phyloP scores from a whole-genome alignment of 2,329 filamentous ascomycete species.

The Dryadomyces quercivorus region DNA sequence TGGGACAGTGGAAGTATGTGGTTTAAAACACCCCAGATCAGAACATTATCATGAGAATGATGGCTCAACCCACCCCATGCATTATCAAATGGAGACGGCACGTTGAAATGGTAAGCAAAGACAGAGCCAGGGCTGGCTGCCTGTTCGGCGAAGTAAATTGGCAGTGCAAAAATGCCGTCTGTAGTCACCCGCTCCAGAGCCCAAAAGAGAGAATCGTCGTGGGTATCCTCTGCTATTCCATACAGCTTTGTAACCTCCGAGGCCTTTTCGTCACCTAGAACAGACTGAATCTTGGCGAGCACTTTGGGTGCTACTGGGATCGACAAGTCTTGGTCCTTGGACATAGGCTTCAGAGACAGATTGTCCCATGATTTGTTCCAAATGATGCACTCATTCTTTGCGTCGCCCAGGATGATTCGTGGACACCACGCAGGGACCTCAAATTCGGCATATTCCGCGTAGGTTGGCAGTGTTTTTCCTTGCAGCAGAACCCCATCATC shows the following conservation, averaged over 20 bases:
- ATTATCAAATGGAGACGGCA: slow-evolving; percentile 13
- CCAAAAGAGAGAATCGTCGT: slow-evolving; percentile 7
- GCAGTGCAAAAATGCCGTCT: slow-evolving; percentile 9
- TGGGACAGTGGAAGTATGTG: slow-evolving; percentile 7
- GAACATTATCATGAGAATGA: slow-evolving; percentile 13
- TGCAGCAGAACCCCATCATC: slow-evolving; percentile 9
- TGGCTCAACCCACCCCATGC: slow-evolving; percentile 13
- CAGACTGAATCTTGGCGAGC: slow-evolving; percentile 2
- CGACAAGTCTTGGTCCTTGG: slow-evolving; percentile 1
- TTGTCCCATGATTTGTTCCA: slow-evolving; percentile 13
- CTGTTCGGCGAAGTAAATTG: slow-evolving; percentile 7
- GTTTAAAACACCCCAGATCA: slow-evolving; percentile 11
- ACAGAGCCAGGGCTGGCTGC: background rate
- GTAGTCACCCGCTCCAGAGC: slow-evolving; percentile 10
- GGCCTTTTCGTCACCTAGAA: slow-evolving; percentile 3
- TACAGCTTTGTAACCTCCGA: slow-evolving; percentile 1
- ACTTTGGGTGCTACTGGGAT: slow-evolving; percentile 3
- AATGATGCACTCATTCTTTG: slow-evolving; percentile 13
- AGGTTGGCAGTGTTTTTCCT: background rate
- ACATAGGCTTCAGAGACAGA: background rate
- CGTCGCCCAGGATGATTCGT: slow-evolving; percentile 13
- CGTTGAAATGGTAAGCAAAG: slow-evolving; percentile 14
- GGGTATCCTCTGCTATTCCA: background rate
- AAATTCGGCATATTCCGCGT: slow-evolving; percentile 4
- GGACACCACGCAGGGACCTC: slow-evolving; percentile 6